Conservation (phyloP, 495 filamentous ascomycete species). For the Tetracladium setigerum region DNA sequence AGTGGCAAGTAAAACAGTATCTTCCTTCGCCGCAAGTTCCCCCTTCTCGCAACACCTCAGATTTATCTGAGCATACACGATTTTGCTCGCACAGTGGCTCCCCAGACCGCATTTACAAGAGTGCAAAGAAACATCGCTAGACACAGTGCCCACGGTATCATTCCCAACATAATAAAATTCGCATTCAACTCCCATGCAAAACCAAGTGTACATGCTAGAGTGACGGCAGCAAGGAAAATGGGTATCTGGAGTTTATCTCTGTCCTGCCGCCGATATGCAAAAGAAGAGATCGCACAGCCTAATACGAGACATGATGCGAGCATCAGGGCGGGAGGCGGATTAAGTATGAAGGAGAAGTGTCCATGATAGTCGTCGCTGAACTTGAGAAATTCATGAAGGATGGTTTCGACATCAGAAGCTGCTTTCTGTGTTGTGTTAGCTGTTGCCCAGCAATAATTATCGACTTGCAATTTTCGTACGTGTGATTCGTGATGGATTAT, state of each 20-base stretch:
- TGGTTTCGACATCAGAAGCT: too few relatives aligned
- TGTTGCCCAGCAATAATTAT: too few relatives aligned
- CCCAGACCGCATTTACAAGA: conserved; percentile 6
- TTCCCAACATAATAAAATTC: conserved; percentile 34
- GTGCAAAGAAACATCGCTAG: conserved; percentile 33
- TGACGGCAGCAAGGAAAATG: conserved; percentile 29
- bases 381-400: too few relatives aligned
- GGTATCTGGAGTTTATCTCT: conserved; percentile 30
- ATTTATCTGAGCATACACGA: too few relatives aligned
- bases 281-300: conserved; percentile 39
- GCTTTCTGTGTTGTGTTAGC: too few relatives aligned
- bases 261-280: conserved; percentile 31
- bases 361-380: neutral
- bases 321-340: conserved; percentile 30
- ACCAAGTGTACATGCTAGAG: conserved; percentile 24
- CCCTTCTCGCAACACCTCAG: too few relatives aligned
- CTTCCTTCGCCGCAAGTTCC: too few relatives aligned
- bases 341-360: conserved; percentile 19
- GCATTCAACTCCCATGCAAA: conserved; percentile 23
- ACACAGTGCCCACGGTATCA: conserved; percentile 35
- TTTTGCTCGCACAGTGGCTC: neutral
- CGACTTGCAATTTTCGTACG: neutral
- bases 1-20: too few relatives aligned
- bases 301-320: conserved; percentile 35
- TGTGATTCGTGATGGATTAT: conserved; percentile 8